Conservation (phyloP, 2,329 filamentous ascomycete species). For the Hymenoscyphus linearis region DNA sequence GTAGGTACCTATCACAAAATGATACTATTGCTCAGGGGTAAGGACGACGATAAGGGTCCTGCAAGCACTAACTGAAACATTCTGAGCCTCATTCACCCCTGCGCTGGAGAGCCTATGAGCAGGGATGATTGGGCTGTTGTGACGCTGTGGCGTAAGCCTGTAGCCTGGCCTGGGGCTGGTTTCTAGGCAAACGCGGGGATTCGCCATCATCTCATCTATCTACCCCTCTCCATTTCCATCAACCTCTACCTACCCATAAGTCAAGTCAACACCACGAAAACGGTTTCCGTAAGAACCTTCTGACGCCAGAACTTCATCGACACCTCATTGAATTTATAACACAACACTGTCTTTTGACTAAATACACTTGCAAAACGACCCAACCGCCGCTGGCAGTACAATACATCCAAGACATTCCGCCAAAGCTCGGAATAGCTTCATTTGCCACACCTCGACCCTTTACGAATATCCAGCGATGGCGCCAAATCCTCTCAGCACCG, state of each 20-base stretch:
- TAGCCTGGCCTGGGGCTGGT: background rate
- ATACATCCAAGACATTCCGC: background rate
- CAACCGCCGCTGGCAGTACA: background rate
- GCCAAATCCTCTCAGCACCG: conserved; percentile 37
- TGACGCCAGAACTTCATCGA: background rate
- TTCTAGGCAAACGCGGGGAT: conserved; percentile 14
- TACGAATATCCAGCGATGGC: conserved; percentile 21
- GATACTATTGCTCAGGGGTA: no score
- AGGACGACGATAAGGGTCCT: background rate
- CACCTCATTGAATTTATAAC: background rate
- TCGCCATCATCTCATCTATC: conserved; percentile 15
- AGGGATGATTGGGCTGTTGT: background rate
- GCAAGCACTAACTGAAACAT: conserved; percentile 2
- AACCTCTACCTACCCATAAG: background rate
- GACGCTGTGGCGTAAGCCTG: background rate
- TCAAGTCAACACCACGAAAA: background rate
- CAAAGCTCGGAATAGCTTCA: background rate
- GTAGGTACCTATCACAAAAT: background rate
- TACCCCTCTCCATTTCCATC: conserved; percentile 1
- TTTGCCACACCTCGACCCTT: background rate
- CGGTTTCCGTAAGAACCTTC: background rate
- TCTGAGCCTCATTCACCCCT: background rate
- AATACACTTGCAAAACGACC: background rate
- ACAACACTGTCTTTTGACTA: background rate
- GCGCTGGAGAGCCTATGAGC: background rate